phyloP scores from a whole-genome alignment of 768 basidiomycete species.

The Pleurotus tuber-regium region DNA sequence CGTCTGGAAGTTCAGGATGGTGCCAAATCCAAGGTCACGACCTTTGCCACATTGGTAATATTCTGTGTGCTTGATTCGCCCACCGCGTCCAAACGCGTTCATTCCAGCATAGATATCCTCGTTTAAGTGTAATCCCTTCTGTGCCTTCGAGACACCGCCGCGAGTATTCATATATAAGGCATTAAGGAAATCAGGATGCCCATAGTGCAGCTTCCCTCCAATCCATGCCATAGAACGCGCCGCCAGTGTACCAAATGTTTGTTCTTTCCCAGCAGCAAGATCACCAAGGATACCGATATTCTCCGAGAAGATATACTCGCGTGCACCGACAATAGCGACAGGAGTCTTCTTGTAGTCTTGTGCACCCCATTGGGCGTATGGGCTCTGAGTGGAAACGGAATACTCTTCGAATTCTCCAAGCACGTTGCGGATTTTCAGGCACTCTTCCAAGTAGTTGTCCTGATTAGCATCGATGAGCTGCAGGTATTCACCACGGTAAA shows the following conservation, averaged over 20 bases:
- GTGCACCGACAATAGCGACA: slow-evolving; percentile 95
- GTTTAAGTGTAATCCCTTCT: slow-evolving; percentile 98
- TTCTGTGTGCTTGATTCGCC: slow-evolving; percentile 97
- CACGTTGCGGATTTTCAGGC: slow-evolving; percentile 98
- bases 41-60: slow-evolving; percentile 99
- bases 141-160: slow-evolving; percentile 97
- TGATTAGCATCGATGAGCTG: slow-evolving; percentile 99
- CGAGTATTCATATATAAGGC: slow-evolving; percentile 97
- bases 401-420: slow-evolving; percentile 98
- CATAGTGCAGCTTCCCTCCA: slow-evolving; percentile 97
- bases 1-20: slow-evolving; percentile 98
- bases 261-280: slow-evolving; percentile 98
- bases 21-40: slow-evolving; percentile 97
- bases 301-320: slow-evolving; percentile 99
- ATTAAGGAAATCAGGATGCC: slow-evolving; percentile 99
- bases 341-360: slow-evolving; percentile 77
- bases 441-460: slow-evolving; percentile 99
- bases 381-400: slow-evolving; percentile 77
- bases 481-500: slow-evolving; percentile 98
- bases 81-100: slow-evolving; percentile 96
- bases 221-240: slow-evolving; percentile 96
- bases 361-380: slow-evolving; percentile 87
- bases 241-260: slow-evolving; percentile 98
- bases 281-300: slow-evolving; percentile 99
- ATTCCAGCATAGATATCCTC: slow-evolving; percentile 99